A percentile compares a stretch with the other conserved stretches of the same genome.
Conservation (phyloP, 345 rosid species). For the Viola odorata region DNA sequence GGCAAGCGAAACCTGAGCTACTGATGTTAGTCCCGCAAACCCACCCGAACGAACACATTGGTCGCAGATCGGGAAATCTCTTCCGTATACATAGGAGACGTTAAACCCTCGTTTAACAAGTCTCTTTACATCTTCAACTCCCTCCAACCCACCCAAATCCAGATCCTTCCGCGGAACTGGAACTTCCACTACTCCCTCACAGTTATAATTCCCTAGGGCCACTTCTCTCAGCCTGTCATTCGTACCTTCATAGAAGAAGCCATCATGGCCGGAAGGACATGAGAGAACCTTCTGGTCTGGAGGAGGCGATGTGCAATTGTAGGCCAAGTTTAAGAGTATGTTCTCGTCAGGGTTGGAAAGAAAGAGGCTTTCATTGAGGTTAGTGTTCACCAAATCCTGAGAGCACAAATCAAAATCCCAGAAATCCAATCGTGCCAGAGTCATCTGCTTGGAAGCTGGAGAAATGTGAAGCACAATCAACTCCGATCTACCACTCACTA, state of each 20-base stretch:
- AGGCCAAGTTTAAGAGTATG: conserved; percentile 25
- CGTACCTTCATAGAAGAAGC: not conserved
- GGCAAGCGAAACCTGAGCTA: conserved; percentile 26
- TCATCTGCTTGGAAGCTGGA: not conserved
- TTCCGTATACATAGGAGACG: not conserved
- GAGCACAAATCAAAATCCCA: conserved; percentile 17
- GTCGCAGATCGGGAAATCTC: not conserved
- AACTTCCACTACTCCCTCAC: not conserved
- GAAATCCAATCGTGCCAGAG: conserved; percentile 17
- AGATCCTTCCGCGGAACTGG: not conserved
- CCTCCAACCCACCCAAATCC: fast-evolving
- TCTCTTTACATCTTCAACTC: fast-evolving
- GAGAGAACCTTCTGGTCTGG: not conserved
- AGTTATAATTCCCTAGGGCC: not conserved
- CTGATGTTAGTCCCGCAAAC: conserved; percentile 33
- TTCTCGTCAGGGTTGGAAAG: not conserved
- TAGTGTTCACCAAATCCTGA: not conserved
- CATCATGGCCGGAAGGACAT: not conserved
- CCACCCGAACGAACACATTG: conserved; percentile 27
- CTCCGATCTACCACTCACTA: not conserved
- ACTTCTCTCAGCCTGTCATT: not conserved
- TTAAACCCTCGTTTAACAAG: conserved; percentile 29
- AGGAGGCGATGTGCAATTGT: conserved; percentile 13
- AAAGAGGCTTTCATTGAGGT: not conserved
- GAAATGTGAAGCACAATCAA: conserved; percentile 8